These are phyloP conservation scores for Populus simonii DNA, from an alignment of 345 rosid species.

Conservation along the genomic window DNA sequence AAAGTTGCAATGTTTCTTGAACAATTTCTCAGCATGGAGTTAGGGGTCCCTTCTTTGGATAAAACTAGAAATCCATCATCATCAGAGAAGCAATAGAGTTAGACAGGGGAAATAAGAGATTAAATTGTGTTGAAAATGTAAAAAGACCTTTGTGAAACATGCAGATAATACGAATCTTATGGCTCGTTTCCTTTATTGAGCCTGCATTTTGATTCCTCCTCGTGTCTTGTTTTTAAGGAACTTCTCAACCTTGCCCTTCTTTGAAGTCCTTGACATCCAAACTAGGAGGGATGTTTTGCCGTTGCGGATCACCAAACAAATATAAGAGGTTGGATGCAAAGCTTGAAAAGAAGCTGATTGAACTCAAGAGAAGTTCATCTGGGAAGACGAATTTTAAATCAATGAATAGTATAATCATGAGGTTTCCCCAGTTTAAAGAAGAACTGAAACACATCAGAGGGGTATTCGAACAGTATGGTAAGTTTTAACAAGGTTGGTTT, in stretches of 20 bases:
- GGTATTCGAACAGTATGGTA: conserved; percentile 66
- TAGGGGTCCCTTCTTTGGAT: not conserved
- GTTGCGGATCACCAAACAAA: conserved; percentile 48
- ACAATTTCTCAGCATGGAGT: not conserved
- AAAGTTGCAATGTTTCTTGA: not conserved
- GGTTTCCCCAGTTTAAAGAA: conserved; percentile 62
- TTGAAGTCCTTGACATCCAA: conserved; percentile 38
- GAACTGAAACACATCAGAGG: conserved; percentile 61
- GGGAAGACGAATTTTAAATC: conserved; percentile 49
- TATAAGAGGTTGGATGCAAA: conserved; percentile 60
- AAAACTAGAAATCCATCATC: not conserved
- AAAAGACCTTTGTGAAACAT: not conserved
- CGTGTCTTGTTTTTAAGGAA: conserved; percentile 33
- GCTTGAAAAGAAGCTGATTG: conserved; percentile 67
- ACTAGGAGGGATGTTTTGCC: conserved; percentile 44
- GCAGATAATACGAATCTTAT: not conserved
- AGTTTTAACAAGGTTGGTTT: conserved; percentile 14
- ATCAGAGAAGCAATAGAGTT: not conserved
- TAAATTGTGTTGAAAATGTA: not conserved
- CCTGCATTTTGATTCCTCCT: conserved; percentile 1
- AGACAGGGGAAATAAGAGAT: not conserved
- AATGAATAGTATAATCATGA: conserved; percentile 66
- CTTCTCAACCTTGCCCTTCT: conserved; percentile 24
- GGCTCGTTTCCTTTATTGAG: not conserved
- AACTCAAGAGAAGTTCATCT: conserved; percentile 44